phyloP scores from a whole-genome alignment of 1,139 yeast genomes.

The Protomyces macrosporus region DNA sequence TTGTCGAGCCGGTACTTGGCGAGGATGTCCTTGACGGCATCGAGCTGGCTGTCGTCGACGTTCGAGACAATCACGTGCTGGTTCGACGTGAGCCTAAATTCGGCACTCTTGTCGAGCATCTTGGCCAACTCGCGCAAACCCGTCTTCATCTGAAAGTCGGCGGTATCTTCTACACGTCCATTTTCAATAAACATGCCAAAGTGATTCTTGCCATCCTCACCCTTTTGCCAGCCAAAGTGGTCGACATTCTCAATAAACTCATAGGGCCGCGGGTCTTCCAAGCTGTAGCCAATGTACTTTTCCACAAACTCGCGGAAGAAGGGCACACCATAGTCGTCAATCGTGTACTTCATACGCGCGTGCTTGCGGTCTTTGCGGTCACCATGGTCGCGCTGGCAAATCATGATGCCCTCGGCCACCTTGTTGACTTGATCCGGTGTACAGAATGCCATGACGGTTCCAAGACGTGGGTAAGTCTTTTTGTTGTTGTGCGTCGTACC shows the following conservation, averaged over 20 bases:
- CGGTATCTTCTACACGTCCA: slow-evolving; percentile 92
- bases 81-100: slow-evolving; percentile 87
- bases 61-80: slow-evolving; percentile 81
- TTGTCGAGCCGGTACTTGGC: slow-evolving; percentile 77
- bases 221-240: slow-evolving; percentile 85
- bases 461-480: slow-evolving; percentile 94
- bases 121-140: slow-evolving; percentile 79
- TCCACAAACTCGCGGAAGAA: slow-evolving; percentile 75
- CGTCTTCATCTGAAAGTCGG: slow-evolving; percentile 81
- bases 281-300: slow-evolving; percentile 70
- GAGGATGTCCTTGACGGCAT: slow-evolving; percentile 57
- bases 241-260: slow-evolving; percentile 83
- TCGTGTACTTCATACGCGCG: slow-evolving; percentile 94
- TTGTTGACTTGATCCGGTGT: slow-evolving; percentile 60
- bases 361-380: slow-evolving; percentile 95
- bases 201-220: slow-evolving; percentile 80
- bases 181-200: slow-evolving; percentile 93
- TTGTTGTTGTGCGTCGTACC: slow-evolving; percentile 95
- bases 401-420: slow-evolving; percentile 86
- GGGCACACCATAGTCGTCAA: slow-evolving; percentile 85
- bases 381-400: slow-evolving; percentile 92
- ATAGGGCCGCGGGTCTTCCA: slow-evolving; percentile 64
- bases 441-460: slow-evolving; percentile 76
- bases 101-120: slow-evolving; percentile 49
- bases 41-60: slow-evolving; percentile 63